These are phyloP conservation scores for Durotheca rogersii DNA, from an alignment of 495 filamentous ascomycete species.

Conservation along the genomic window DNA sequence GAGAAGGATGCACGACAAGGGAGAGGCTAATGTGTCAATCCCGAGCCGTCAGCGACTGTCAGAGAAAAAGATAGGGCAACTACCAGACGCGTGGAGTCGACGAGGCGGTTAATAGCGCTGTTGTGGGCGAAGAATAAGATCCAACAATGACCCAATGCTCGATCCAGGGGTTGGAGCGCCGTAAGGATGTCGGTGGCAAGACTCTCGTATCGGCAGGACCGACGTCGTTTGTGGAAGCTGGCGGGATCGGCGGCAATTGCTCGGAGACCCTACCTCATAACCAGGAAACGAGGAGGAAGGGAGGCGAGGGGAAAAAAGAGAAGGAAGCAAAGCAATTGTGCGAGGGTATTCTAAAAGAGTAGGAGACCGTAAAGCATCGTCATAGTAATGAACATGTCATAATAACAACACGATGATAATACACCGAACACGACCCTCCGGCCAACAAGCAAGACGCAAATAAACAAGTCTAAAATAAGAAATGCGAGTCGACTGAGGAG, in stretches of 20 bases:
- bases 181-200: constrained; percentile 25
- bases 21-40: constrained; percentile 4
- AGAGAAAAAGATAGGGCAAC: constrained; percentile 18
- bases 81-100: constrained; percentile 22
- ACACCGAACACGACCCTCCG: constrained; percentile 24
- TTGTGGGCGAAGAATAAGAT: constrained; percentile 11
- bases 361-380: constrained; percentile 28
- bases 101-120: constrained; percentile 21
- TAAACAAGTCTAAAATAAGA: constrained; percentile 10
- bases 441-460: constrained; percentile 6
- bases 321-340: constrained; percentile 14
- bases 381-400: constrained; percentile 27
- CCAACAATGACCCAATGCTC: constrained; percentile 6
- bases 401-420: constrained; percentile 27
- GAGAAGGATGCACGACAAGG: constrained; percentile 8
- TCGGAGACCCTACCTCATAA: constrained; percentile 13
- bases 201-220: constrained; percentile 23
- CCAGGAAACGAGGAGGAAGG: background rate
- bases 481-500: too few relatives aligned
- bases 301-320: too few relatives aligned
- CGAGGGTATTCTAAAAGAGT: constrained; percentile 32
- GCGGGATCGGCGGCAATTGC: constrained; percentile 13
- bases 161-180: constrained; percentile 16
- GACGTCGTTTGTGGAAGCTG: constrained; percentile 22
- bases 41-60: constrained; percentile 9